Evolutionary conservation across 306 rosid genomes (phyloP).

Genomic region (Vigna reflexopilosa): DNA sequence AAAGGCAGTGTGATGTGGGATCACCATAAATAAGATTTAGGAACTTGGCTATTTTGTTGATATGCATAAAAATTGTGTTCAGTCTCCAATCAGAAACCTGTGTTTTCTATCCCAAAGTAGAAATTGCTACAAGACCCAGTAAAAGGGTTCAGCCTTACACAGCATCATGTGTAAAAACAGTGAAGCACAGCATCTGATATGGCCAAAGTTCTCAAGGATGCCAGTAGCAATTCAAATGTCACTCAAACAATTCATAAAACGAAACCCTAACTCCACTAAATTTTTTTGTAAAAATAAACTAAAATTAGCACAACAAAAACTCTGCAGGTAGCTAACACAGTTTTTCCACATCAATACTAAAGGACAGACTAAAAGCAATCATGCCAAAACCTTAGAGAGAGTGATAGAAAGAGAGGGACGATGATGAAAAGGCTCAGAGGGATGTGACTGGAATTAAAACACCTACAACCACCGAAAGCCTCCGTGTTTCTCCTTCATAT

Average conservation of each 20-base stretch:
- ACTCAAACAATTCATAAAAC: neutral
- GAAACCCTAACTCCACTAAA: neutral
- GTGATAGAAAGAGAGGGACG: neutral
- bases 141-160: neutral
- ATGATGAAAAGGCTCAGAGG: neutral
- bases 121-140: neutral
- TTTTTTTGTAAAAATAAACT: no score
- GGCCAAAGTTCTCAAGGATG: neutral
- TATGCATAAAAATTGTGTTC: neutral
- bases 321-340: neutral
- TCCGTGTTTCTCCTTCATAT: no score
- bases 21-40: conserved; percentile 6
- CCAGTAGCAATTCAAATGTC: neutral
- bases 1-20: neutral
- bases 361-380: neutral
- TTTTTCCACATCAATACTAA: neutral
- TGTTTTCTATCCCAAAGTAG: neutral
- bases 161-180: neutral
- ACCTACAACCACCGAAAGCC: no score
- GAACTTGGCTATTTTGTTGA: neutral
- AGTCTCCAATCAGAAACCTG: neutral
- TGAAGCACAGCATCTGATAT: neutral
- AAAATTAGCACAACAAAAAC: neutral
- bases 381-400: neutral
- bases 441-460: no score